phyloP scores from a whole-genome alignment of 805 yeast species.

The Candida oleophila region DNA sequence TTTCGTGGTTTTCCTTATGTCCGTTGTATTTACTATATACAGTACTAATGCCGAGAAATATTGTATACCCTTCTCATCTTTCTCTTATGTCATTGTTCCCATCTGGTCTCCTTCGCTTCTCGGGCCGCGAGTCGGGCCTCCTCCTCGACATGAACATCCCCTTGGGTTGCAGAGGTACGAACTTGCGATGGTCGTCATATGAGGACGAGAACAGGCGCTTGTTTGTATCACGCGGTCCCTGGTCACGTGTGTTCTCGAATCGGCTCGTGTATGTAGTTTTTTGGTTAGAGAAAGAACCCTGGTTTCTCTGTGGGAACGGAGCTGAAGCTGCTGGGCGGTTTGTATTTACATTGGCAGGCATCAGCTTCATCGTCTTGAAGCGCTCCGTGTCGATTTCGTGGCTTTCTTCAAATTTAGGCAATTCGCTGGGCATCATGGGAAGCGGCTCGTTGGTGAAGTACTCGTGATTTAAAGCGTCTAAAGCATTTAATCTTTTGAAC shows the following conservation, averaged over 20 bases:
- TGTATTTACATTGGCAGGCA: not conserved
- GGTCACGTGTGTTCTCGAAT: too few relatives aligned
- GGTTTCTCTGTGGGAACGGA: not conserved
- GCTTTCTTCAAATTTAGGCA: slow-evolving; percentile 77
- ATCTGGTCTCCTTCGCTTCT: not conserved
- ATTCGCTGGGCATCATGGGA: slow-evolving; percentile 52
- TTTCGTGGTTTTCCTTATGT: not conserved
- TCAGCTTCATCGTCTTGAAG: slow-evolving; percentile 43
- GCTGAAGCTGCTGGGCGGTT: not conserved
- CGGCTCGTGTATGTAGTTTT: not conserved
- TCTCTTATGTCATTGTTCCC: not conserved
- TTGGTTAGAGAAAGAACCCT: not conserved
- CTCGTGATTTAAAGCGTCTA: slow-evolving; percentile 67
- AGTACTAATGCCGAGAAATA: too few relatives aligned
- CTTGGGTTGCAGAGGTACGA: slow-evolving; percentile 1
- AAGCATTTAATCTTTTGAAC: slow-evolving; percentile 68
- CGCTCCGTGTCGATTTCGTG: slow-evolving; percentile 82
- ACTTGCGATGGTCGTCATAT: not conserved
- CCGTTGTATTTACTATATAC: not conserved
- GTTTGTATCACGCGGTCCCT: too few relatives aligned
- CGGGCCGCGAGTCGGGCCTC: not conserved
- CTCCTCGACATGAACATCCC: slow-evolving; percentile 12
- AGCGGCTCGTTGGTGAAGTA: slow-evolving; percentile 70
- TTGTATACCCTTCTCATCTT: not conserved
- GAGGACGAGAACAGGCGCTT: slow-evolving; percentile 1